Conservation (phyloP, 176 grass and related monocot species). For the Aegilops longissima region DNA sequence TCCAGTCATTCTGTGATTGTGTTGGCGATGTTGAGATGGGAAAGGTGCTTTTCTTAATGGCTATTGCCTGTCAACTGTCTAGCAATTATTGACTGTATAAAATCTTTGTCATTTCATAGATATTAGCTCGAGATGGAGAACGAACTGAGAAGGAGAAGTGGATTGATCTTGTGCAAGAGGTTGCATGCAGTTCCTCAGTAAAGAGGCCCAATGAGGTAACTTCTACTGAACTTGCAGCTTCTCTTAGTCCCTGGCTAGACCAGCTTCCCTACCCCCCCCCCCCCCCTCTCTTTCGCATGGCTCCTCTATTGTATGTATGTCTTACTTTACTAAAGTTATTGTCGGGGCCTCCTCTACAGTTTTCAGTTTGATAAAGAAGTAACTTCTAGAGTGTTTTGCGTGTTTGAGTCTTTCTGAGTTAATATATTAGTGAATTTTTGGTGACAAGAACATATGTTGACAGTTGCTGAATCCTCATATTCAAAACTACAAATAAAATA, state of each 20-base stretch:
- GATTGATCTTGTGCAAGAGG: constrained; percentile 88
- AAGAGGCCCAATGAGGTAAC: constrained; percentile 95
- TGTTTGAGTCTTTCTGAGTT: not conserved
- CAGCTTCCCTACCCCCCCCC: too few relatives aligned
- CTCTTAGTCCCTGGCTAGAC: not conserved
- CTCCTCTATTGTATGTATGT: not conserved
- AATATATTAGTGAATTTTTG: not conserved
- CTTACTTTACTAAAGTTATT: not conserved
- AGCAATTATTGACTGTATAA: constrained; percentile 35
- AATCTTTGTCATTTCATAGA: constrained; percentile 45
- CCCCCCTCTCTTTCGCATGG: not conserved
- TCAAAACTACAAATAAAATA: constrained; percentile 1
- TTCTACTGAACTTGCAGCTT: not conserved
- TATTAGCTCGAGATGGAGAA: constrained; percentile 92
- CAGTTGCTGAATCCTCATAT: not conserved
- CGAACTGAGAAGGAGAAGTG: constrained; percentile 88
- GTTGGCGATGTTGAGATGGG: constrained; percentile 94
- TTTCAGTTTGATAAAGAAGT: constrained; percentile 44
- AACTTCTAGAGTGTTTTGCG: constrained; percentile 25
- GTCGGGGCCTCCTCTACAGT: not conserved
- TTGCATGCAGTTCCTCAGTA: constrained; percentile 83
- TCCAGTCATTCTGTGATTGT: constrained; percentile 98
- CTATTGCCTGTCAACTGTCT: constrained; percentile 28
- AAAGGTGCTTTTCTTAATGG: constrained; percentile 55
- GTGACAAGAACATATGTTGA: not conserved